A percentile compares a stretch with the other conserved stretches of the same genome.
Conservation (phyloP, 352 stramenopile genomes). For the Phytophthora pistaciae region DNA sequence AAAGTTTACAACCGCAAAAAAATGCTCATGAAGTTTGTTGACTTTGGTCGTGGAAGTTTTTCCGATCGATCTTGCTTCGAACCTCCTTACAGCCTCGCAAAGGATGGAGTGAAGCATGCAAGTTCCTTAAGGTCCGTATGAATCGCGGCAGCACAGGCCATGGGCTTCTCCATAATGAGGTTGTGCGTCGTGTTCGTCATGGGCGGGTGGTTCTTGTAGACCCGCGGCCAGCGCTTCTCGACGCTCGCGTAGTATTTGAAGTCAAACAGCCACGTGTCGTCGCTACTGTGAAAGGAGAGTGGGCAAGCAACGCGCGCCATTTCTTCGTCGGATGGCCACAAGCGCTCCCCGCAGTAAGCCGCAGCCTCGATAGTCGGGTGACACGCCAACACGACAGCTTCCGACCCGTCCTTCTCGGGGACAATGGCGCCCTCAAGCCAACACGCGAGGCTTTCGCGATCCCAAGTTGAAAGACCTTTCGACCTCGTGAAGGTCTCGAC, state of each 20-base stretch:
- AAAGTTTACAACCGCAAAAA: not conserved
- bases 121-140: constrained; percentile 3
- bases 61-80: not conserved
- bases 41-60: too few species aligned
- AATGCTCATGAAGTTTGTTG: too few species aligned
- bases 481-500: constrained; percentile 9
- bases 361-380: constrained; percentile 31
- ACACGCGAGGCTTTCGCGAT: constrained; percentile 33
- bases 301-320: constrained; percentile 22
- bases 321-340: constrained; percentile 23
- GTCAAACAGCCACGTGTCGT: constrained; percentile 20
- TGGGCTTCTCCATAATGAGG: constrained; percentile 25
- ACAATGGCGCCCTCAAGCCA: constrained; percentile 47
- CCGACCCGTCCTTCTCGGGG: constrained; percentile 9
- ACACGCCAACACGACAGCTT: constrained; percentile 27
- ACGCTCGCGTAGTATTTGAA: constrained; percentile 5
- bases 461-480: constrained; percentile 8
- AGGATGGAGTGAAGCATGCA: constrained; percentile 5
- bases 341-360: constrained; percentile 21
- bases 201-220: constrained; percentile 16
- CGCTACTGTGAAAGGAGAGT: constrained; percentile 37
- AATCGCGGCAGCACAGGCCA: constrained; percentile 10
- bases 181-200: constrained; percentile 21
- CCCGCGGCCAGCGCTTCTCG: constrained; percentile 12
- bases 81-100: constrained; percentile 5